Evolutionary conservation across 495 filamentous ascomycete species (phyloP), one percentile per base, ranked within the genome.

Genomic region (Cudoniella acicularis): DNA sequence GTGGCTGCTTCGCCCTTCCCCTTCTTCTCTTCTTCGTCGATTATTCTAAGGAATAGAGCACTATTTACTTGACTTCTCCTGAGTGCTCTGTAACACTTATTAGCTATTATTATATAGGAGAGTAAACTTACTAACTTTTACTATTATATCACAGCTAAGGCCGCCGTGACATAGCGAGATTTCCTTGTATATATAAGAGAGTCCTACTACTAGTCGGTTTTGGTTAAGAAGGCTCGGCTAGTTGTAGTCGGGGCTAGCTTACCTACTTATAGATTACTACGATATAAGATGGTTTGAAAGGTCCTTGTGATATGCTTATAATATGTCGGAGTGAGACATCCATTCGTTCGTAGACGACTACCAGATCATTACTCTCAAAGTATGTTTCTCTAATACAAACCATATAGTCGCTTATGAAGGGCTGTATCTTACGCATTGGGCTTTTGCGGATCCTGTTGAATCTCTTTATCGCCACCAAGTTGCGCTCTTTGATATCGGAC

Each of bases 321-420:
- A 62, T 26, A 20, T 57, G 43, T 41, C 48, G 22, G 3, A 62
- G 36, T 16, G 59, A 51, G 17, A 57, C 23, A 22, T 64, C 50
- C 56, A 64, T 64, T 50, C 40, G 23, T 45, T 64, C 53, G 21
- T 64, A 64, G 17, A 64, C 49, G 22, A 64, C 50, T 16, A 57
- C 42, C n/a, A 57, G 30, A n/a, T 62, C 46, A 23, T 57, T 27
- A 21, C 23, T 49, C 41, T 64, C 25, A 48, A 55, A 26, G 53
- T 55, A 64, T 17, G 52, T 30, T 22, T 59, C 42, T 56, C 21
- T 59, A 53, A 64, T 30, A 49, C 42, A 41, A 25, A 64, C 56
- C 10, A 63, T 23, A 48, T 58, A 46, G 40, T 57, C 20, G 22
- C 53, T 56, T 48, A 10, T 56, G n/a, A n/a, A n/a, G n/a, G n/a